Evolutionary conservation across 2,329 filamentous ascomycete species (phyloP).

Genomic region (Colletotrichum zoysiae): DNA sequence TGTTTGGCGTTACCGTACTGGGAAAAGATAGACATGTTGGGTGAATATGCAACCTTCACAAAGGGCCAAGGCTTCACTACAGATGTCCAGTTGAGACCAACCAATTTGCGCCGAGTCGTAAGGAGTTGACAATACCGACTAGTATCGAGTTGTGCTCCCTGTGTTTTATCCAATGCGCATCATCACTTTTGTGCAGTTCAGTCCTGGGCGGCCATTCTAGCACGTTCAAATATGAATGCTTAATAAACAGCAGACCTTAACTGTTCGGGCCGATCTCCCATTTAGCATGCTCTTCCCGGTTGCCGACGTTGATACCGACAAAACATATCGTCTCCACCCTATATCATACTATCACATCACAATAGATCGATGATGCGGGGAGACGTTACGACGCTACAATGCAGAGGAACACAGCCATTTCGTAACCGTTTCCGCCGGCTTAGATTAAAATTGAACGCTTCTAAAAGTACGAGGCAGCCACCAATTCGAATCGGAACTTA

Average conservation of each 20-base stretch:
- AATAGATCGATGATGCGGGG: background rate
- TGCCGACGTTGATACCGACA: background rate
- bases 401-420: background rate
- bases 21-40: background rate
- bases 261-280: background rate
- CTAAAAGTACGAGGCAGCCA: background rate
- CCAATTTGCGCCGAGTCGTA: background rate
- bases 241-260: background rate
- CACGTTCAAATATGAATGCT: background rate
- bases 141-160: background rate
- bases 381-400: background rate
- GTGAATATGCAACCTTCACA: background rate
- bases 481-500: background rate
- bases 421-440: background rate
- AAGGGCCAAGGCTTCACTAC: background rate
- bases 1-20: background rate
- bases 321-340: background rate
- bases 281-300: too few relatives aligned
- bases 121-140: background rate
- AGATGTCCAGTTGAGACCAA: background rate
- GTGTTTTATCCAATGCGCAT: too few relatives aligned
- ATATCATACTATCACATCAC: background rate
- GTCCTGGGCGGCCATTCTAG: background rate
- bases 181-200: background rate
- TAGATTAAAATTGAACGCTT: conserved; percentile 34